Percentiles rank a stretch among this genome's conserved stretches.
phyloP scores from a whole-genome alignment of 2,329 filamentous ascomycete genomes.

The Calonectria henricotiae region DNA sequence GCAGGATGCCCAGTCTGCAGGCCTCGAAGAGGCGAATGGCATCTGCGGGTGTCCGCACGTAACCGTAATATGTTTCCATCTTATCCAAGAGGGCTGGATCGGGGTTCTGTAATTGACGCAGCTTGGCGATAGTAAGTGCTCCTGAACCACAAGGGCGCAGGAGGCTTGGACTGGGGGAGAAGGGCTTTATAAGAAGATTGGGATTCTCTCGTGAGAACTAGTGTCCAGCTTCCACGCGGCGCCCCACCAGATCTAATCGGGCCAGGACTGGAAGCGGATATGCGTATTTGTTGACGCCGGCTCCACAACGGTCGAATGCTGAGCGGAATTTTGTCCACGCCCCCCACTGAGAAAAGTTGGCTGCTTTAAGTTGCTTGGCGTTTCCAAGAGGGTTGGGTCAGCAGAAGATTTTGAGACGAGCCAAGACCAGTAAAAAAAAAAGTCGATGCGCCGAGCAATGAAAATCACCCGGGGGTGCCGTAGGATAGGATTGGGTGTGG shows the following conservation, averaged over 20 bases:
- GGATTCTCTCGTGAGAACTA: slow-evolving; percentile 46
- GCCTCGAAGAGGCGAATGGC: slow-evolving; percentile 99
- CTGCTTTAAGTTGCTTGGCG: slow-evolving; percentile 49
- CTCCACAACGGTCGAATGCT: slow-evolving; percentile 51
- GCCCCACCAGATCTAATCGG: slow-evolving; percentile 54
- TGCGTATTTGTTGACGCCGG: slow-evolving; percentile 46
- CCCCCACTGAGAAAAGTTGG: slow-evolving; percentile 45
- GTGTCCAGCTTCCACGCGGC: slow-evolving; percentile 48
- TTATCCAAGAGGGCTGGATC: slow-evolving; percentile 53
- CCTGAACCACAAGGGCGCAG: slow-evolving; percentile 37
- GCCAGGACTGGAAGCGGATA: slow-evolving; percentile 46
- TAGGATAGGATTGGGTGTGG: slow-evolving; percentile 37
- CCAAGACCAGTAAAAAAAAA: slow-evolving; percentile 39
- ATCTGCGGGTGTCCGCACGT: slow-evolving; percentile 95
- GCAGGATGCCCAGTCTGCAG: slow-evolving; percentile 89
- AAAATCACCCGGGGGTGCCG: slow-evolving; percentile 33
- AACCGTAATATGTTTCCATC: slow-evolving; percentile 98
- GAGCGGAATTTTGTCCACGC: slow-evolving; percentile 52
- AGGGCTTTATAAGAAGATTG: slow-evolving; percentile 40
- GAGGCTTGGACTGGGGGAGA: slow-evolving; percentile 40
- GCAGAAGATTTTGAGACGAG: slow-evolving; percentile 37
- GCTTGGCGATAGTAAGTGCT: slow-evolving; percentile 42
- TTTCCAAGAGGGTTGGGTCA: slow-evolving; percentile 43
- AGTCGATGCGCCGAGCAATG: slow-evolving; percentile 39
- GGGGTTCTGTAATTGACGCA: slow-evolving; percentile 43